A percentile compares a stretch with the other conserved stretches of the same genome.
Evolutionary conservation across 495 filamentous ascomycete species (phyloP).

Genomic region (Symbiotaphrina buchneri): DNA sequence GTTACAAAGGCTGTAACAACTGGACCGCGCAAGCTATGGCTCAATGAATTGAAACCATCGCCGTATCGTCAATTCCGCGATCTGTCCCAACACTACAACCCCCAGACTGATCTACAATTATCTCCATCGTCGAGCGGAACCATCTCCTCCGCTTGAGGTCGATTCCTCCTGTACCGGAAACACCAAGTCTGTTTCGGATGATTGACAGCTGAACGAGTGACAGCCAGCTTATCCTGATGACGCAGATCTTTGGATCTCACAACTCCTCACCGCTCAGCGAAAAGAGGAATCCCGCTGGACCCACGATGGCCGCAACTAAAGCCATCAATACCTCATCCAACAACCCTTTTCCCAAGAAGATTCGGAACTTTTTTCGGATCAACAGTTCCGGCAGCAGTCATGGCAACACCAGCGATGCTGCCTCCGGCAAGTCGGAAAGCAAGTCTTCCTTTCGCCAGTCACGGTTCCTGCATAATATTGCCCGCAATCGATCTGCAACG

Average conservation of each 20-base stretch:
- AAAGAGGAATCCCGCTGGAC: constrained; percentile 6
- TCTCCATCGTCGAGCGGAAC: too few relatives aligned
- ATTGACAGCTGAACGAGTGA: not conserved
- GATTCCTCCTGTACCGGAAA: too few relatives aligned
- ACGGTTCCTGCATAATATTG: constrained; percentile 57
- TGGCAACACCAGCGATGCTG: constrained; percentile 18
- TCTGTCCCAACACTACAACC: too few relatives aligned
- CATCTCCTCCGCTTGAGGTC: too few relatives aligned
- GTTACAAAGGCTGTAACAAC: too few relatives aligned
- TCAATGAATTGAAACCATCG: too few relatives aligned
- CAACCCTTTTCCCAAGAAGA: constrained; percentile 59
- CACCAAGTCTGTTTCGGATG: constrained; percentile 1
- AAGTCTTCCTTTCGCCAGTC: constrained; percentile 63
- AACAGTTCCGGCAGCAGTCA: constrained; percentile 40
- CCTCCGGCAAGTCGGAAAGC: constrained; percentile 19
- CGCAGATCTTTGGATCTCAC: constrained; percentile 15
- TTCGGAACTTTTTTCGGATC: constrained; percentile 97
- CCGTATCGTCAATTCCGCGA: too few relatives aligned
- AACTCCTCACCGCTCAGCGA: constrained; percentile 8
- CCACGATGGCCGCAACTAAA: constrained; percentile 8
- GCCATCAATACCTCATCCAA: constrained; percentile 10
- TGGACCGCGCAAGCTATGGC: too few relatives aligned
- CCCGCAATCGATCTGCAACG: constrained; percentile 62
- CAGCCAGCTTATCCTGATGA: constrained; percentile 11
- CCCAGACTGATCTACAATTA: too few relatives aligned